Base-by-base conservation (phyloP, 768 basidiomycete species). In the Lactarius quietus region DNA sequence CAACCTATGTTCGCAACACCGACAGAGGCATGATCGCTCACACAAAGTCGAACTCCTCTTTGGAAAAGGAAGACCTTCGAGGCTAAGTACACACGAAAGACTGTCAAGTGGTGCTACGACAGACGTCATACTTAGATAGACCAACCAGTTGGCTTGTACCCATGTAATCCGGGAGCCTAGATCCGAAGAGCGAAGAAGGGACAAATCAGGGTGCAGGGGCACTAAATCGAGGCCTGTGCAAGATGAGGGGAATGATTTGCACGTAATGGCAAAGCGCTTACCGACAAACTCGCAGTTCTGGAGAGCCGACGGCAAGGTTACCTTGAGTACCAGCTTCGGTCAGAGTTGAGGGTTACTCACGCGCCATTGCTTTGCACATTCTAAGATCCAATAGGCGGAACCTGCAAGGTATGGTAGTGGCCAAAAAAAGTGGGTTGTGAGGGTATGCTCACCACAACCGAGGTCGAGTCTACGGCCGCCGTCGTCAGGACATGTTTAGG, bases 21-120 rank as follows among this genome's bases (percentile, higher is more conserved):
- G 45, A 35, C 59, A 20, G 48, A 18, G 7, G 28, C 35, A 59
- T 20, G 53, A 36, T 10, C 23, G 76, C 87, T 72, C 75, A 90
- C 87, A 91, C 86, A 73, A 83, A 90, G 72, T 92, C 90, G 71
- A 92, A 92, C 71, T 90, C 86, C 36, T 85, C 86, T 67, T 85
- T 80, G 9, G 81, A 80, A 72, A 92, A 0, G 90, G 89, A 59
- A 92, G 81, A 0, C 79, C 78, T 62, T 90, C 86, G 29, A 92
- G 77, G 73, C 89, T 90, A 67, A 35, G 28, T 23, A 26, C 57
- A 36, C 20, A 60, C 17, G 63, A 48, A 70, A 61, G 61, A 39
- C 45, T 20, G 48, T 39, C 23, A 57, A 8, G 48, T 61, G 56
- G 26, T n/a, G 17, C 28, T 56, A 60, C 29, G 29, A 51, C 48